phyloP scores from a whole-genome alignment of 2,329 filamentous ascomycete species.

The Ophiostoma quercus region DNA sequence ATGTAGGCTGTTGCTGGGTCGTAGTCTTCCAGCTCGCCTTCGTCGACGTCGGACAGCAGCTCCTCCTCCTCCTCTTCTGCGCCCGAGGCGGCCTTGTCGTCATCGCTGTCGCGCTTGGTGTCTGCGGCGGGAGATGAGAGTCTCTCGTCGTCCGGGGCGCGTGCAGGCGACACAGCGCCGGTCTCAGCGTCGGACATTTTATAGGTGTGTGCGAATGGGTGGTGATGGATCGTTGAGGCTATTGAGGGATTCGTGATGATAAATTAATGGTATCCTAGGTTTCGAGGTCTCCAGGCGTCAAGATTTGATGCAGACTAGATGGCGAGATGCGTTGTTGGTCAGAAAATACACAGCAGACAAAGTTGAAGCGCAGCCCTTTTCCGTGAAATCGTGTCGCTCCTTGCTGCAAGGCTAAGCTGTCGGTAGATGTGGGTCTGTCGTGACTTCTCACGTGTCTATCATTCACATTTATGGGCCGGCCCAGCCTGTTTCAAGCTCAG shows the following conservation, averaged over 20 bases:
- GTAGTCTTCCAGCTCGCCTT: conserved; percentile 65
- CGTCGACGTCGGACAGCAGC: conserved; percentile 62
- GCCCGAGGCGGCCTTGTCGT: conserved; percentile 34
- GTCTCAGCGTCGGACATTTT: conserved; percentile 18
- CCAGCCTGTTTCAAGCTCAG: background rate
- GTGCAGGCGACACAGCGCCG: conserved; percentile 10
- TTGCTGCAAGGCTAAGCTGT: conserved; percentile 15
- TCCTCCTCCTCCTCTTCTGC: conserved; percentile 43
- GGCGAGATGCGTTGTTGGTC: background rate
- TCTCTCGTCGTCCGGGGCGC: conserved; percentile 26
- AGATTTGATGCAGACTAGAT: background rate
- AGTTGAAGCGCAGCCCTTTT: conserved; percentile 10
- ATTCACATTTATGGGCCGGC: background rate
- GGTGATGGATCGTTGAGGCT: too few relatives aligned
- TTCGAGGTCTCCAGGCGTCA: too few relatives aligned
- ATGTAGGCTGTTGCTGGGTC: conserved; percentile 59
- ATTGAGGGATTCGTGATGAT: background rate
- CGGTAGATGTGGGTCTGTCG: background rate
- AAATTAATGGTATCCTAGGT: too few relatives aligned
- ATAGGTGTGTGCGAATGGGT: background rate
- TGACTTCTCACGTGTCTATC: background rate
- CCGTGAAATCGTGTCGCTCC: conserved; percentile 18
- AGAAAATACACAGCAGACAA: background rate
- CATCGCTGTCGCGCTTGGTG: conserved; percentile 29
- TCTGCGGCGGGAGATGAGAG: conserved; percentile 7